These are phyloP conservation scores for Terfezia boudieri DNA, from an alignment of 495 filamentous ascomycete species.

Conservation along the genomic window DNA sequence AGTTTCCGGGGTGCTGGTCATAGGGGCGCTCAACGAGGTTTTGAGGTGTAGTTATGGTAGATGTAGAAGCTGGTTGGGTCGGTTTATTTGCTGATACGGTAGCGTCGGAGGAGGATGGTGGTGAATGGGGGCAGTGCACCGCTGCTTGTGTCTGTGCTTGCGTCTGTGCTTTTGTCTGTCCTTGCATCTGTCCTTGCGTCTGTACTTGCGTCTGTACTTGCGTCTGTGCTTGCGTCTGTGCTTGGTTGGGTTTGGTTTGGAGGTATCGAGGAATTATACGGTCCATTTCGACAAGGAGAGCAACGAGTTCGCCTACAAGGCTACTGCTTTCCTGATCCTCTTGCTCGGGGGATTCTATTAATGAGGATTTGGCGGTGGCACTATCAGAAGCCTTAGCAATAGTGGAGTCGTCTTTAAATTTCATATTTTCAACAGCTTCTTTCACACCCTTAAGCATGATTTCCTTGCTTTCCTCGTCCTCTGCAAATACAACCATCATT, in stretches of 20 bases:
- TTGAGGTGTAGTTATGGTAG: too few relatives aligned
- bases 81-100: not conserved
- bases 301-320: conserved; percentile 15
- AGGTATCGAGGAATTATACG: conserved; percentile 17
- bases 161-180: too few relatives aligned
- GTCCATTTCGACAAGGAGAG: conserved; percentile 13
- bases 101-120: not conserved
- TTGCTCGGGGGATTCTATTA: not conserved
- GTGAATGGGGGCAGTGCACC: not conserved
- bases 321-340: not conserved
- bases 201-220: too few relatives aligned
- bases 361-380: too few relatives aligned
- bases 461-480: conserved; percentile 27
- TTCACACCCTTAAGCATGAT: conserved; percentile 1
- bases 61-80: not conserved
- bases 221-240: conserved; percentile 1
- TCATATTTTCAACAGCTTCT: conserved; percentile 3
- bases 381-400: not conserved
- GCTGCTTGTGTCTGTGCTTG: not conserved
- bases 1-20: conserved; percentile 3
- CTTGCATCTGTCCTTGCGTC: too few relatives aligned
- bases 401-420: too few relatives aligned
- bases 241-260: conserved; percentile 8
- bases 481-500: conserved; percentile 54
- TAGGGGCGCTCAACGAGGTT: conserved; percentile 18